Evolutionary conservation across 768 basidiomycete genomes (phyloP), one percentile per base, ranked within the genome.

Genomic region (Naganishia randhawae): DNA sequence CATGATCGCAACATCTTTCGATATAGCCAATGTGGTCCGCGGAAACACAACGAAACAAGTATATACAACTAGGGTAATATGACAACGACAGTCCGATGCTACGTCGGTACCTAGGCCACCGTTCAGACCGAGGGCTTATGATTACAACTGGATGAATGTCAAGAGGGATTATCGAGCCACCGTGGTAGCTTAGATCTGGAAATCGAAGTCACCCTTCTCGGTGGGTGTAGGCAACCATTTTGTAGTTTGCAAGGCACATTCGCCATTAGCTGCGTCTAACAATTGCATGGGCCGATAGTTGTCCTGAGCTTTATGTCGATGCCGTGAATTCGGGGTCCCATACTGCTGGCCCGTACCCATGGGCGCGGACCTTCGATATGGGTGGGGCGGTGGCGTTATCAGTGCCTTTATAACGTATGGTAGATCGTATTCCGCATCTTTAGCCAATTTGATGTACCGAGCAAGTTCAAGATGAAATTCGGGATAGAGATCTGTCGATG

Each of bases 401-500:
- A 66, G 13, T 16, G 50, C 54, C 48, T 62, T 37, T 35, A 70
- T 65, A 19, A 53, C 29, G 37, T 70, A 67, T 13, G 69, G 61
- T 31, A 70, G 22, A 22, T 66, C 57, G 31, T 32, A 57, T 35
- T 57, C 54, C 9, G 65, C 48, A 17, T 66, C 55, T 11, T 19
- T 27, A 27, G 32, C 33, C 27, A 66, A 50, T 22, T 48, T 54
- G 71, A 97, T 84, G 77, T 97, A 98, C 35, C 93, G 86, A 16
- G 92, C 85, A 61, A 99, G 82, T 80, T 99, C 95, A 45, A 98
- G 87, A 79, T 99, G 96, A 1, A 99, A 85, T 3, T 87, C 89
- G 0, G 93, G 92, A 79, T 99, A 99, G 80, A 96, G 97, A 14
- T 89, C 87, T 27, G 89, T 87, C 19, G 94, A 97, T 17, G 96